Evolutionary conservation across 192 early-diverging fungal genomes (phyloP), one percentile per base, ranked within the genome.

Genomic region (Tieghemiomyces parasiticus): DNA sequence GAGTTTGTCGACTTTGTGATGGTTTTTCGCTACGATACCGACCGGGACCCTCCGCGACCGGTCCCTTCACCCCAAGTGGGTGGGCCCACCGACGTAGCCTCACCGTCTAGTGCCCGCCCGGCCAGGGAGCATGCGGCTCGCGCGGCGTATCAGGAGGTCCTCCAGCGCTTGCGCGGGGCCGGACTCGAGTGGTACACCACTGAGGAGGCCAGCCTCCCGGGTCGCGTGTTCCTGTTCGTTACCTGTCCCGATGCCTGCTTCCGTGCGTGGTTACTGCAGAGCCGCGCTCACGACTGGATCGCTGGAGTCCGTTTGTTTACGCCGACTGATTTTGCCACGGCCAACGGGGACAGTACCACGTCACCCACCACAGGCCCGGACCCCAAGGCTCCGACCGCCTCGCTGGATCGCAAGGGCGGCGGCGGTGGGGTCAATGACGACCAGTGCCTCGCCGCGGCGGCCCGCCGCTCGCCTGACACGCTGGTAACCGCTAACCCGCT

Each of bases 221-320:
- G 71, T 29, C 68, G 66, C 45, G 55, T 89, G 29, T 74, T 87
- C 30, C 49, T 89, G 46, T 80, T 89, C 63, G 76, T 89, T 9
- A 63, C 73, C 51, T 87, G 87, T 60, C 75, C 81, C n/a, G 72
- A 72, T 65, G 48, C 54, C 10, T 64, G 72, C 49, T 64, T 81
- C 20, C 71, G 78, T 61, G 70, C 71, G 29, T 74, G 80, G 59
- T 61, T 68, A 50, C 61, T 61, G 25, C 58, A 67, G 45, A 53
- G 49, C 67, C 82, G 84, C 59, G 66, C 81, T n/a, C 72, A 83
- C n/a, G 87, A 89, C 67, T 86, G 83, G 74, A 60, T 89, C 19
- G 64, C 73, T 14, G 87, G 87, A 34, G 80, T 87, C 64, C 74
- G 74, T 31, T 46, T 58, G 35, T 54, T 74, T 58, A 56, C 28